Conservation (phyloP, 2,329 filamentous ascomycete species). For the Aspergillus thermomutatus region DNA sequence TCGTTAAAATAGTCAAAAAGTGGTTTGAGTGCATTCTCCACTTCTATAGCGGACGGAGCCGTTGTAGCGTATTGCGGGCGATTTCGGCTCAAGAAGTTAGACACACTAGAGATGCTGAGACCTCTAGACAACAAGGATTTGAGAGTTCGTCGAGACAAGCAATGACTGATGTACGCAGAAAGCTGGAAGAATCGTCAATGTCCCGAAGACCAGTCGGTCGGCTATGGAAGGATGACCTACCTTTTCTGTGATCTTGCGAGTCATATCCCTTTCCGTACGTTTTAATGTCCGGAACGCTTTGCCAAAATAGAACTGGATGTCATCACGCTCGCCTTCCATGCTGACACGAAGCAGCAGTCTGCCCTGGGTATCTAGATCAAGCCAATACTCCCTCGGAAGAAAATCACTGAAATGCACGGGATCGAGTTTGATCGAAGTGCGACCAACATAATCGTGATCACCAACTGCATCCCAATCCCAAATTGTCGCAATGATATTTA, state of each 20-base stretch:
- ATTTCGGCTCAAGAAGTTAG: slow-evolving; percentile 61
- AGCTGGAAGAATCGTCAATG: slow-evolving; percentile 54
- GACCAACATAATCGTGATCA: slow-evolving; percentile 94
- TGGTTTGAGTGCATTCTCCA: slow-evolving; percentile 76
- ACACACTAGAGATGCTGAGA: slow-evolving; percentile 68
- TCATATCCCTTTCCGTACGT: slow-evolving; percentile 96
- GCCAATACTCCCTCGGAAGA: slow-evolving; percentile 92
- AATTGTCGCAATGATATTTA: slow-evolving; percentile 94
- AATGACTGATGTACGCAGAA: slow-evolving; percentile 86
- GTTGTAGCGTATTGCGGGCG: slow-evolving; percentile 49
- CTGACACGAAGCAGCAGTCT: slow-evolving; percentile 84
- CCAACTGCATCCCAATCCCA: slow-evolving; percentile 99
- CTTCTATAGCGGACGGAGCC: slow-evolving; percentile 65
- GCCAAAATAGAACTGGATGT: slow-evolving; percentile 98
- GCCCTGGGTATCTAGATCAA: slow-evolving; percentile 94
- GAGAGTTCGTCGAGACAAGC: slow-evolving; percentile 78
- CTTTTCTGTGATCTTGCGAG: slow-evolving; percentile 96
- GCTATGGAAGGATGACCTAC: slow-evolving; percentile 45
- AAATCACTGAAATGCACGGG: slow-evolving; percentile 97
- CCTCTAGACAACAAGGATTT: slow-evolving; percentile 70
- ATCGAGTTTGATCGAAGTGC: slow-evolving; percentile 96
- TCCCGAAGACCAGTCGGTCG: background rate
- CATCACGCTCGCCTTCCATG: slow-evolving; percentile 97
- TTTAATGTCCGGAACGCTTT: slow-evolving; percentile 95
- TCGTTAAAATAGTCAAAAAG: slow-evolving; percentile 95